Percentiles rank a stretch among this genome's conserved stretches.
Evolutionary conservation across 306 rosid genomes (phyloP).

Genomic region (Pueraria montana): DNA sequence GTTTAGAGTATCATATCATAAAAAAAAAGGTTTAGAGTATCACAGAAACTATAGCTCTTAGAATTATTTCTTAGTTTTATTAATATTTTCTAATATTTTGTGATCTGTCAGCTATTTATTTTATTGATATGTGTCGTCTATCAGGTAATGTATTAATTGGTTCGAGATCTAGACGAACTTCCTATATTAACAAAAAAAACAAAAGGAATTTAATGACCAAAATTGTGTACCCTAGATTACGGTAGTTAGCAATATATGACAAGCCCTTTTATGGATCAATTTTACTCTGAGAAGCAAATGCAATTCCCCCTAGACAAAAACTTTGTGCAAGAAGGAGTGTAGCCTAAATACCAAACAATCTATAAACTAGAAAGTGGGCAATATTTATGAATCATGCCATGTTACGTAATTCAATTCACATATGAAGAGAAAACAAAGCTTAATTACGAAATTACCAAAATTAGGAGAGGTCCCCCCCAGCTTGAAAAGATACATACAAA

Average conservation of each 20-base stretch:
- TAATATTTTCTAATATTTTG: too few relatives aligned
- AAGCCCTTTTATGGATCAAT: not conserved
- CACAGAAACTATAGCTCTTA: too few relatives aligned
- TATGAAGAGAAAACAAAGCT: not conserved
- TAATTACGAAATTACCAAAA: not conserved
- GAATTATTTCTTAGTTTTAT: too few relatives aligned
- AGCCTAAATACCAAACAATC: conserved; percentile 38
- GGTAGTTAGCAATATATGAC: not conserved
- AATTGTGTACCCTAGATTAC: not conserved
- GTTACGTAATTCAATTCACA: not conserved
- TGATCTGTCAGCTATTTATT: not conserved
- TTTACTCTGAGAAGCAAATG: conserved; percentile 70
- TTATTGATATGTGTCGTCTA: not conserved
- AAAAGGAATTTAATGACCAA: conserved; percentile 12
- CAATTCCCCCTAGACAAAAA: conserved; percentile 48
- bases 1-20: too few relatives aligned
- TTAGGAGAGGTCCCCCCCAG: too few relatives aligned
- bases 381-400: not conserved
- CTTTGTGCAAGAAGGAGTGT: conserved; percentile 82
- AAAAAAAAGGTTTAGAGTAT: too few relatives aligned
- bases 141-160: not conserved
- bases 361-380: conserved; percentile 9
- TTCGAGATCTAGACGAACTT: not conserved
- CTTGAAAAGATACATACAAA: too few relatives aligned
- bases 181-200: not conserved